These are phyloP conservation scores for Ceratocystiopsis sp. DNA, from an alignment of 2,329 filamentous ascomycete genomes.

Conservation along the genomic window DNA sequence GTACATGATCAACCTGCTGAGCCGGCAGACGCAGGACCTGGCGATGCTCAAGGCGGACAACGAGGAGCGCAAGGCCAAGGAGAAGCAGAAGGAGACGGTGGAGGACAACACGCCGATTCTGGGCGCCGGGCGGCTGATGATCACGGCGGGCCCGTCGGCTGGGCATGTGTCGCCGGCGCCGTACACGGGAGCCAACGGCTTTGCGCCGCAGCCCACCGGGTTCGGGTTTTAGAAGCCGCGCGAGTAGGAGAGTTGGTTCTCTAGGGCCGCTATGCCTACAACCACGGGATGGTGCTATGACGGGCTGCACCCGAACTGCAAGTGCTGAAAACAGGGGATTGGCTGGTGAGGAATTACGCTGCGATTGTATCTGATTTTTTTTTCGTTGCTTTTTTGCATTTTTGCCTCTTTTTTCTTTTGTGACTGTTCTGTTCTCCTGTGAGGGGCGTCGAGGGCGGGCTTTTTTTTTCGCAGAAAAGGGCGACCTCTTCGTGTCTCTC, in stretches of 20 bases:
- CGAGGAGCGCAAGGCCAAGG: constrained; percentile 36
- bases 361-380: too few species aligned
- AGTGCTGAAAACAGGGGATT: too few species aligned
- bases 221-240: constrained; percentile 40
- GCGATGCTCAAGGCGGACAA: constrained; percentile 83
- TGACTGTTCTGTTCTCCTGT: too few species aligned
- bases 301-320: too few species aligned
- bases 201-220: constrained; percentile 76
- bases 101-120: constrained; percentile 91
- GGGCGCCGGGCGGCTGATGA: constrained; percentile 76
- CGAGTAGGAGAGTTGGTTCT: too few species aligned
- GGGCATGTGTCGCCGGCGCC: constrained; percentile 44
- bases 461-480: too few species aligned
- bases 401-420: constrained; percentile 1
- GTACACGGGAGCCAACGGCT: constrained; percentile 70
- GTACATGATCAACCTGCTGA: constrained; percentile 97
- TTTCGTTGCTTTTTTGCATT: background rate
- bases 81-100: constrained; percentile 46
- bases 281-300: too few species aligned
- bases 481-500: too few species aligned
- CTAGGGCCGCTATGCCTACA: background rate
- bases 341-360: too few species aligned
- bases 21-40: constrained; percentile 77
- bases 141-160: constrained; percentile 68
- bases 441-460: too few species aligned